Evolutionary conservation across 169 alveolate species (phyloP), one percentile per base, ranked within the genome.

Genomic region (Plasmodium inui): DNA sequence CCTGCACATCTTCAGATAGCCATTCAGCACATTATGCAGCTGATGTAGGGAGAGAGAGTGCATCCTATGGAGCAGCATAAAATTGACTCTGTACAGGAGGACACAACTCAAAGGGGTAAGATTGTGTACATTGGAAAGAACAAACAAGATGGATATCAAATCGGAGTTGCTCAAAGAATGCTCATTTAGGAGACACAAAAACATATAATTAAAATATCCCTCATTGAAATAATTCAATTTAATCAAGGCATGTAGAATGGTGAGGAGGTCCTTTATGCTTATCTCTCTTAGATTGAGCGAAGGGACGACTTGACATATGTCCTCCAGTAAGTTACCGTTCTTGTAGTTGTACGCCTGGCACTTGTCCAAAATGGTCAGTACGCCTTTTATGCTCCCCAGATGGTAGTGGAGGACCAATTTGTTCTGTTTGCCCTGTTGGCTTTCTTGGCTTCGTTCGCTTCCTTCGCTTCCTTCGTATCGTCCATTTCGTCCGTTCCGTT

Each of bases 161-260:
- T 86, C 73, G 5, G 22, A 28, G 30, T 74, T 86, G 6, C 82
- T 32, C 26, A 86, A 9, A 7, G 9, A 14, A 34, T 53, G 55
- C 37, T 37, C 41, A 74, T 26, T 74, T 17, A 53, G 3, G 12
- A 76, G 22, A 39, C 26, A 30, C 61, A 32, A 19, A 70, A 86
- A 86, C 26, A 55, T 14, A 26, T 86, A 86, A 41, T 70, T 76
- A 10, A 50, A 74, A 55, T 50, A 76, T 1, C 30, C 34, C 19
- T 74, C 80, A 86, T 86, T 74, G 67, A 74, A 53, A 76, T 76
- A 86, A 10, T 86, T 76, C 19, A 73, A 86, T 76, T 86, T 86
- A 22, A 76, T 76, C 44, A 86, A 70, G 32, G 14, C 28, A 37
- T 74, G 55, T 1, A 76, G 30, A 17, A 86, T 86, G 39, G 4